Evolutionary conservation across 352 stramenopile genomes (phyloP), one percentile per base, ranked within the genome.

Genomic region (Phytophthora cryptogea): DNA sequence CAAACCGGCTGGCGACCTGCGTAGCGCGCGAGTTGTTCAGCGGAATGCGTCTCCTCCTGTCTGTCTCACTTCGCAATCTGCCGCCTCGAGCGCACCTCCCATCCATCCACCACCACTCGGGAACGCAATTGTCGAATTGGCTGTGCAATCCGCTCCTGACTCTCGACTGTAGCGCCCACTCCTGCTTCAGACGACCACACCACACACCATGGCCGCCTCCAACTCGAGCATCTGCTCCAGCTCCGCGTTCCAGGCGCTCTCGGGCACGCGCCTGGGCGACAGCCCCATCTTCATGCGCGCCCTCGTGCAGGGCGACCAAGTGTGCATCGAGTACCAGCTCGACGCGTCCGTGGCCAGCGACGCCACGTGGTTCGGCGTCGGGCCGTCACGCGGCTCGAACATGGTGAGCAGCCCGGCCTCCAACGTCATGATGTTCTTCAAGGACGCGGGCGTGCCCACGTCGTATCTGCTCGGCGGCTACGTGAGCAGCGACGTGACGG

Each of bases 391-490:
- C 2, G 59, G 28, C 11, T 58, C 67, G 11, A 48, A 60, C 13
- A 94, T 93, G 81, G 83, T 92, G 52, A 92, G 80, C 69, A 80
- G 65, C 36, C 86, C 86, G 4, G 55, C 42, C 11, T 68, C 72
- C 33, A 94, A 89, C 59, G 83, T 87, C 39, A 86, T 94, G 77
- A 69, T 92, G 48, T 90, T 88, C 63, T 76, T 80, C 50, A 70
- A 72, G 56, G 61, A 76, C 26, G 54, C 35, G 8, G 71, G 70
- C 32, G 39, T 40, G 10, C 76, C 78, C 13, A 68, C 75, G 49
- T 74, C 78, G 20, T 88, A 83, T 47, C 26, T 74, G 23, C 66
- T 92, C 33, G 68, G 65, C 11, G 77, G 66, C 55, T 86, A 92
- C 62, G 58, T 60, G 26, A 77, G 36, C 51, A 79, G 66, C 44